These are phyloP conservation scores for Cystoisospora suis DNA, from an alignment of 169 alveolate species.

Conservation along the genomic window DNA sequence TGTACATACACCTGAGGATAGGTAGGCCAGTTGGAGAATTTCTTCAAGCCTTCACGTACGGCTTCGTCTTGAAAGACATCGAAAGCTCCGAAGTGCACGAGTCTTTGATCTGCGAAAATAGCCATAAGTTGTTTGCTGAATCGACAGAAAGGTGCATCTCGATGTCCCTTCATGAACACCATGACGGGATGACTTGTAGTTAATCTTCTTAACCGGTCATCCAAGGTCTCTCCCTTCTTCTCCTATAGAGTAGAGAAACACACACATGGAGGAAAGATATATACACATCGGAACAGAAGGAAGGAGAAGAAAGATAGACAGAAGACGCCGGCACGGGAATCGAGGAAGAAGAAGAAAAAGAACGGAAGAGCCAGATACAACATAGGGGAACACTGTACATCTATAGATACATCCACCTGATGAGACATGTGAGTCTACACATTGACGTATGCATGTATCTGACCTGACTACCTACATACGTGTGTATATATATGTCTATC, in stretches of 20 bases:
- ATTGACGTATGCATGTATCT: no score
- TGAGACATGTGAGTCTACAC: no score
- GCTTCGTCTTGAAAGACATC: conserved; percentile 43
- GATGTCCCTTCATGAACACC: conserved; percentile 59
- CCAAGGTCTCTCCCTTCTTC: neutral
- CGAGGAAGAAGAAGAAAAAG: no score
- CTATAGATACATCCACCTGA: no score
- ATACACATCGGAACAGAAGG: no score
- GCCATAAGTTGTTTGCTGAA: conserved; percentile 30
- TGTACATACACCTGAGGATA: conserved; percentile 58
- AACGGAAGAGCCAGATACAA: no score
- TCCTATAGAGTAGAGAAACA: neutral
- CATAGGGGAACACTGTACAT: no score
- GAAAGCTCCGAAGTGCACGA: conserved; percentile 35
- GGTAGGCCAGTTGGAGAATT: conserved; percentile 58
- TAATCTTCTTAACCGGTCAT: neutral
- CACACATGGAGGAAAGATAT: no score
- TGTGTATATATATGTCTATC: no score
- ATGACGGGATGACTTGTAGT: conserved; percentile 7
- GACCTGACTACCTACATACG: no score
- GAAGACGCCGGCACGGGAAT: no score
- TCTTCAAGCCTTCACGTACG: conserved; percentile 55
- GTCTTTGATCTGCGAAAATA: conserved; percentile 26
- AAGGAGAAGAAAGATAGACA: no score
- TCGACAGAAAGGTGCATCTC: conserved; percentile 43